Conservation (phyloP, 2,329 filamentous ascomycete species). For the Neonectria ditissima region DNA sequence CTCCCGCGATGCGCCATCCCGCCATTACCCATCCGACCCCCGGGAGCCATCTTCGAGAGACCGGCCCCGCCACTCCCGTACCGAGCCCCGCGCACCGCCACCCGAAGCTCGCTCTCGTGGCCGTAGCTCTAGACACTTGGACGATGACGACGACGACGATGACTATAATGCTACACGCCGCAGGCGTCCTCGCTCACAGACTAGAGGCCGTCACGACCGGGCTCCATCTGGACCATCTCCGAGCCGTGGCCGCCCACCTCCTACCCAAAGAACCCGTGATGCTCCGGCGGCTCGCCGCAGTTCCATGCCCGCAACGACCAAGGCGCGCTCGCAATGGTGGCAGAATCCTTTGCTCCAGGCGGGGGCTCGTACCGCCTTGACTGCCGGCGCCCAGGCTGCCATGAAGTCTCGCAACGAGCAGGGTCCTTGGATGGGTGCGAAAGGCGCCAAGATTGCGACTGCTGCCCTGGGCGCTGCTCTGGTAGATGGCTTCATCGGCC, state of each 20-base stretch:
- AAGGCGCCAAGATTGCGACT: conserved; percentile 61
- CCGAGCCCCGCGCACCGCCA: conserved; percentile 20
- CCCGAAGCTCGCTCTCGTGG: conserved; percentile 33
- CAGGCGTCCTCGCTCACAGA: conserved; percentile 42
- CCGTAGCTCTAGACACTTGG: conserved; percentile 26
- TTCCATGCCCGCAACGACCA: conserved; percentile 50
- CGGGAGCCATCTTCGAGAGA: conserved; percentile 21
- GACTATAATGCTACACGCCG: conserved; percentile 25
- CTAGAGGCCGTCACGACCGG: conserved; percentile 32
- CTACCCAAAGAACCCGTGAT: conserved; percentile 31
- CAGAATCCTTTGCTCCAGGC: conserved; percentile 53
- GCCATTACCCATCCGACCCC: conserved; percentile 12
- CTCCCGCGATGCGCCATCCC: conserved; percentile 5
- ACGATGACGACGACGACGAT: conserved; percentile 39
- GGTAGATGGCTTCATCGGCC: conserved; percentile 58
- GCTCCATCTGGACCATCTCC: conserved; percentile 30
- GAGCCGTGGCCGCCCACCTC: conserved; percentile 41
- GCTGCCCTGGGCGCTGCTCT: conserved; percentile 62
- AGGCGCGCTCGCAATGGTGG: conserved; percentile 48
- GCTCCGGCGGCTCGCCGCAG: conserved; percentile 43
- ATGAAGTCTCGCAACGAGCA: conserved; percentile 59
- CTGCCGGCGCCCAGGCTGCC: conserved; percentile 61
- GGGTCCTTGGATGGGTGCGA: conserved; percentile 60
- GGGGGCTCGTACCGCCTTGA: conserved; percentile 60
- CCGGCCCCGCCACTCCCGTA: conserved; percentile 33